Conservation (phyloP, 1,284 basidiomycete species). For the Pterulicium gracile region DNA sequence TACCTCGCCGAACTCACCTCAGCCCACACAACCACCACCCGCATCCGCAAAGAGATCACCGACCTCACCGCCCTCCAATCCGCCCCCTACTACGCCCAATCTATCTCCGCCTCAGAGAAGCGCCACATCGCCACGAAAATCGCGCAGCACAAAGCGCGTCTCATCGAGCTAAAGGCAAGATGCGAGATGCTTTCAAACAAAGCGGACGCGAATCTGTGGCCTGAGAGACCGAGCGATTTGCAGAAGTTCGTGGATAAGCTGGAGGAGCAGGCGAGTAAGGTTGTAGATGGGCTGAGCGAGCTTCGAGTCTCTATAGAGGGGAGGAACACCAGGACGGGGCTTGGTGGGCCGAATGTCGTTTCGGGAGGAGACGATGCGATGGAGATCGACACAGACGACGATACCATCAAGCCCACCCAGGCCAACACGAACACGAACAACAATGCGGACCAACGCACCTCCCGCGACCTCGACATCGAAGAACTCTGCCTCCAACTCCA, state of each 20-base stretch:
- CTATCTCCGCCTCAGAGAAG: background rate
- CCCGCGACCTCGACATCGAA: background rate
- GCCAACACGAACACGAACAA: background rate
- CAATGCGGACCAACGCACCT: background rate
- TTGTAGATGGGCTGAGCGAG: background rate
- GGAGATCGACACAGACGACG: background rate
- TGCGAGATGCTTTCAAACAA: background rate
- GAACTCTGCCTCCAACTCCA: background rate
- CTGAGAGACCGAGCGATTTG: background rate
- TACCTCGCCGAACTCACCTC: background rate
- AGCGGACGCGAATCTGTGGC: background rate
- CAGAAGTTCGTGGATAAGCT: background rate
- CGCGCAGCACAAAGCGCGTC: background rate
- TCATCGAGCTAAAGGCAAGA: background rate
- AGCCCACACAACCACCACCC: background rate
- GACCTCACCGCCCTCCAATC: background rate
- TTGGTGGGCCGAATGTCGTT: background rate
- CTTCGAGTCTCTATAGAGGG: background rate
- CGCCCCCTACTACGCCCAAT: background rate
- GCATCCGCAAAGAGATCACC: background rate
- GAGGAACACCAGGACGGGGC: background rate
- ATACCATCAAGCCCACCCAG: background rate
- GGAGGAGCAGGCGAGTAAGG: background rate
- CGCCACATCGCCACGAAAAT: background rate
- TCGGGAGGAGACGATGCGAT: background rate